Base-by-base conservation (phyloP, 371 early-diverging fungal genomes). In the Zancudomyces culisetae region DNA sequence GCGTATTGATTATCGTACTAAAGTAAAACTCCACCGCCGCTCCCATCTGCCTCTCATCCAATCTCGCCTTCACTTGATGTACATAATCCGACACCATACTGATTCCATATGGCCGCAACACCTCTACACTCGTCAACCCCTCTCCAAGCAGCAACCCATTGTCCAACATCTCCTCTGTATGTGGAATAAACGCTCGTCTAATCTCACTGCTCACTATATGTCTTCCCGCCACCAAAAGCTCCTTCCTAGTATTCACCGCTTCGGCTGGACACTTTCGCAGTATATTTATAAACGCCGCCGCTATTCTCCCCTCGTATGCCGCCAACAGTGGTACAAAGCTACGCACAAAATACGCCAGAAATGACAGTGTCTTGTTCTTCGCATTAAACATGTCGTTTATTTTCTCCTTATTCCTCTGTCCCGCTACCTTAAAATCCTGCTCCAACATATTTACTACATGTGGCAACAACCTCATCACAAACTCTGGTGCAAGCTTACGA, bases 1-100 rank as follows among this genome's bases (percentile, higher is more conserved):
- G 75, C 6, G 77, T 75, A 60, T 98, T 97, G 56, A 93, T 92
- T 42, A 96, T 66, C 59, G 88, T 87, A 21, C 79, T 73, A 1
- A 90, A 80, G 64, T 94, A 96, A 22, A 91, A 83, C 52, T 83
- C 78, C 13, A 96, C 81, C 13, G 86, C 87, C 43, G 73, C 68
- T 1, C 82, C 70, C 6, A 97, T 69, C 60, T 92, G 91, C 3
- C 62, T 55, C 3, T 79, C 74, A 1, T 81, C 75, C 3, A 97
- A 72, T 42, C 90, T 87, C 0, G 72, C 70, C 20, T 96, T 83
- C 48, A 95, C 85, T 63, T 90, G 87, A 55, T 94, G 94, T 49
- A 96, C 80, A 42, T 95, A 67, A 64, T 98, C 98, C 0, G 94
- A 92, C 18, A 97, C 74, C 73, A 93, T 86, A 57, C 86, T 87